Percentiles rank a stretch among this genome's conserved stretches.
Evolutionary conservation across 108 stramenopile species (phyloP).

Genomic region (Nannochloropsis salina): DNA sequence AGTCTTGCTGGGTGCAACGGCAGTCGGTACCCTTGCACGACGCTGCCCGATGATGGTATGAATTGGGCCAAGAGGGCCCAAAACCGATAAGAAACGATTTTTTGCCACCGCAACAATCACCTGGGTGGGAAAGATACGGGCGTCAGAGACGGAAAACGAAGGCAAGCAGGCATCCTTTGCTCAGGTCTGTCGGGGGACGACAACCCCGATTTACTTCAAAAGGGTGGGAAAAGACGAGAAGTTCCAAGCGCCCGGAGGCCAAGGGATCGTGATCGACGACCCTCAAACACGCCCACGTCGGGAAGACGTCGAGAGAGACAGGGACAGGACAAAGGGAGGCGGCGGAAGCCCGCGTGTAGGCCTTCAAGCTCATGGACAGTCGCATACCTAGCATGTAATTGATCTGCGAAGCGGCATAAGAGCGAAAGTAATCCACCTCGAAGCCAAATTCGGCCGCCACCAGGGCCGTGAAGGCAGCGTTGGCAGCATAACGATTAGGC

Average conservation of each 20-base stretch:
- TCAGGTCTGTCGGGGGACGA: no score
- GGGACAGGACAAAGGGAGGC: not conserved
- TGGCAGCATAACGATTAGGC: not conserved
- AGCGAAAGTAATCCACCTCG: not conserved
- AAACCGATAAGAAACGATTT: slow-evolving; percentile 9
- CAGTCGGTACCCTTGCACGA: not conserved
- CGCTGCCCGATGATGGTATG: not conserved
- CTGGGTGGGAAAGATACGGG: not conserved
- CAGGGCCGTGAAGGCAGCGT: not conserved
- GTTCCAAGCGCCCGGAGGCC: no score
- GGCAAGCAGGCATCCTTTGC: not conserved
- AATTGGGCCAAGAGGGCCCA: not conserved
- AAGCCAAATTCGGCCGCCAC: not conserved
- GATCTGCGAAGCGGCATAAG: slow-evolving; percentile 13
- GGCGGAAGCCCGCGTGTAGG: not conserved
- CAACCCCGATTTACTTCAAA: no score
- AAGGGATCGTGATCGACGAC: no score
- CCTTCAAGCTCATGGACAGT: not conserved
- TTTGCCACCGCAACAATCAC: not conserved
- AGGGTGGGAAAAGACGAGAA: no score
- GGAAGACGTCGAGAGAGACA: not conserved
- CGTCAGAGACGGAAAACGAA: not conserved
- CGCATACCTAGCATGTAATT: not conserved
- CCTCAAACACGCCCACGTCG: no score
- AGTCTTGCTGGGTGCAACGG: not conserved